Percentiles rank a stretch among this genome's conserved stretches.
Conservation (phyloP, 2,329 filamentous ascomycete species). For the Aspergillus tubingensis region DNA sequence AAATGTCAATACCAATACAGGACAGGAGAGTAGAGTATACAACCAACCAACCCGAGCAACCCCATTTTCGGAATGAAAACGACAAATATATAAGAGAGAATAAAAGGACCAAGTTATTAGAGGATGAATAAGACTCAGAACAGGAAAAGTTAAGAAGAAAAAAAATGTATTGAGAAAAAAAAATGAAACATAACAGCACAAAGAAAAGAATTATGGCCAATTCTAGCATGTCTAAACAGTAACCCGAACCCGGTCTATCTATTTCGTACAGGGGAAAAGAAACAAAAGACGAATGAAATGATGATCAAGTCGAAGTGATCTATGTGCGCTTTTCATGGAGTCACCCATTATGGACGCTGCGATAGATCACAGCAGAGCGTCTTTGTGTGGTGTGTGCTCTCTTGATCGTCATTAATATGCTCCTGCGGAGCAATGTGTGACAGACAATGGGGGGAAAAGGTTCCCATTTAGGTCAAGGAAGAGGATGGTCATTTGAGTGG, state of each 20-base stretch:
- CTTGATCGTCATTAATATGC: conserved; percentile 1
- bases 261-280: conserved; percentile 27
- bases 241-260: conserved; percentile 31
- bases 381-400: not conserved
- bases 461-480: conserved; percentile 12
- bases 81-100: not conserved
- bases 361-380: not conserved
- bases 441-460: not conserved
- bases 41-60: no score
- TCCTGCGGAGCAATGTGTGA: not conserved
- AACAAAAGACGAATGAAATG: conserved; percentile 11
- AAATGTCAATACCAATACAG: no score
- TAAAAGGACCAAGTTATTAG: not conserved
- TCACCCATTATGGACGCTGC: not conserved
- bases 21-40: no score
- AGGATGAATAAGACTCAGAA: no score
- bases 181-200: not conserved
- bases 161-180: not conserved
- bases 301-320: conserved; percentile 12
- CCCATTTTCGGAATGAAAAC: no score
- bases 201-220: conserved; percentile 15
- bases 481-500: conserved; percentile 20
- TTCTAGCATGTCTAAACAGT: conserved; percentile 21
- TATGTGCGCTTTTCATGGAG: not conserved
- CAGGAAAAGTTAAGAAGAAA: not conserved